Base-by-base conservation (phyloP, 768 basidiomycete species). In the Clathrus columnatus region DNA sequence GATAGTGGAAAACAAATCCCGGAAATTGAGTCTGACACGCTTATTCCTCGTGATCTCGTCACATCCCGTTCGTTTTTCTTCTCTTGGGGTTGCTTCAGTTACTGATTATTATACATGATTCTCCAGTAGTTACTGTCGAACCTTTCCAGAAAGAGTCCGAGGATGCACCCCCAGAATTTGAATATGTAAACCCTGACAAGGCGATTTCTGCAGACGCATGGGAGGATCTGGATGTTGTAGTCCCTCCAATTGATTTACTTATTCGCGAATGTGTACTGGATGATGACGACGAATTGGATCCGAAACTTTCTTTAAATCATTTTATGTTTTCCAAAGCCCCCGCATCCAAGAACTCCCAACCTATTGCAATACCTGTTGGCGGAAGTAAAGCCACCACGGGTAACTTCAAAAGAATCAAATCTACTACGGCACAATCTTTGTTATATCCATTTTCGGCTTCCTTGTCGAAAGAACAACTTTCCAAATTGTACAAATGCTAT, bases 401-500 rank as follows among this genome's bases (percentile, higher is more conserved):
- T n/a, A 29, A 48, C 14, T 16, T 17, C 47, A 48, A 48, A n/a
- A n/a, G n/a, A n/a, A n/a, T n/a, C n/a, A n/a, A n/a, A n/a, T n/a
- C n/a, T n/a, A n/a, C n/a, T n/a, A n/a, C n/a, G n/a, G n/a, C n/a
- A n/a, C n/a, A n/a, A n/a, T n/a, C n/a, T n/a, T n/a, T 18, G 43
- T 27, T 26, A 10, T 29, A 17, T 44, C 20, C 29, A 10, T 43
- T 42, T 20, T 27, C 48, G 20, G 26, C 26, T 18, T 57, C 44
- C 10, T 71, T 83, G 57, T 66, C 78, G 0, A 75, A 78, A 43
- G 54, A 67, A 2, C 72, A 84, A 23, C 64, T 87, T 4, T 63
- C 64, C 1, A 74, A 64, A 23, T 63, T 90, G 1, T 65, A 69
- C 10, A 79, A 71, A 61, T 91, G 88, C 61, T 72, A 88, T 44